A percentile compares a stretch with the other conserved stretches of the same genome.
phyloP scores from a whole-genome alignment of 169 alveolate genomes.

The Theileria equi region DNA sequence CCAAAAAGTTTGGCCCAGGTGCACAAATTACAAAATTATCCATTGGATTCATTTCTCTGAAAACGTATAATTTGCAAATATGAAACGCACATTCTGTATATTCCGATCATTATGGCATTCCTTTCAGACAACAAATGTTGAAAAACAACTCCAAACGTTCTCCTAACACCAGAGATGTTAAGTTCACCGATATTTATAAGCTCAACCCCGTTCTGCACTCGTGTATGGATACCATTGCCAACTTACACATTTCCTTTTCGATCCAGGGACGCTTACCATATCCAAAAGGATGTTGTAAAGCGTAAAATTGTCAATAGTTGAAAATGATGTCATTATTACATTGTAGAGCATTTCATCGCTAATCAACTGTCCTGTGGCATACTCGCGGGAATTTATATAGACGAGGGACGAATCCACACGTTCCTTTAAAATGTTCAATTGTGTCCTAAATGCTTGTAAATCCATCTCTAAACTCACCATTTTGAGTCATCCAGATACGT shows the following conservation, averaged over 20 bases:
- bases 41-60: constrained; percentile 25
- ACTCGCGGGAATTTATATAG: constrained; percentile 46
- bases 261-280: constrained; percentile 16
- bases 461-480: constrained; percentile 16
- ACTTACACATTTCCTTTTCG: constrained; percentile 1
- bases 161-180: background rate
- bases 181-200: constrained; percentile 1
- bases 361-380: constrained; percentile 53
- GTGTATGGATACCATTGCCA: background rate
- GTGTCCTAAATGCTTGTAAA: constrained; percentile 13
- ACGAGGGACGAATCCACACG: constrained; percentile 48
- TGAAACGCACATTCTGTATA: constrained; percentile 34
- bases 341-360: constrained; percentile 57
- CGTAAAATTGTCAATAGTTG: constrained; percentile 28
- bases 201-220: constrained; percentile 28
- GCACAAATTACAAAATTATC: constrained; percentile 53
- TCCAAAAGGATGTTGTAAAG: constrained; percentile 29
- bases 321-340: constrained; percentile 34
- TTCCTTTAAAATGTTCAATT: constrained; percentile 44
- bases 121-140: constrained; percentile 16
- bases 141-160: constrained; percentile 39
- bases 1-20: constrained; percentile 30
- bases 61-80: background rate
- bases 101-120: constrained; percentile 34
- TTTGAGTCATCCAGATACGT: constrained; percentile 45